A percentile compares a stretch with the other conserved stretches of the same genome.
These are phyloP conservation scores for Pythium pectinolyticum DNA, from an alignment of 352 stramenopile genomes.

Conservation along the genomic window DNA sequence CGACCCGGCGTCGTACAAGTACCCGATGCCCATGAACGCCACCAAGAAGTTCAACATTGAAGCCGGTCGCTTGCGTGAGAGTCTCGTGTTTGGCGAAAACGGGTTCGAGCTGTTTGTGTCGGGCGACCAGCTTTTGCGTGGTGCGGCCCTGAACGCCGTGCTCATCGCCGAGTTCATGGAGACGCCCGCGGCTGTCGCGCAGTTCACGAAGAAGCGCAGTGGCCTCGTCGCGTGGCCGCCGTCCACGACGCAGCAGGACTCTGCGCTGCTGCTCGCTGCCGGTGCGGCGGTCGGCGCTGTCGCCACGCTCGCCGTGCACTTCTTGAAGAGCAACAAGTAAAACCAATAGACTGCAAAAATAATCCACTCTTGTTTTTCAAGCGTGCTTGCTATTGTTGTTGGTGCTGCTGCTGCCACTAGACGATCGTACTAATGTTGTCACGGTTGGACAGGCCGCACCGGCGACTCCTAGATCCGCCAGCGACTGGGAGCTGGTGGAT, in stretches of 20 bases:
- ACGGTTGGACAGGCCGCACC: slow-evolving; percentile 34
- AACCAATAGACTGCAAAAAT: slow-evolving; percentile 8
- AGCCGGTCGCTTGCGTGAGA: slow-evolving; percentile 93
- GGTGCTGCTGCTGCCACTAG: slow-evolving; percentile 25
- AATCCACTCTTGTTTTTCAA: slow-evolving; percentile 11
- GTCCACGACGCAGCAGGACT: slow-evolving; percentile 10
- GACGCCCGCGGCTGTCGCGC: slow-evolving; percentile 51
- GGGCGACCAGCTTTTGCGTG: slow-evolving; percentile 96
- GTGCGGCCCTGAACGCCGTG: slow-evolving; percentile 97
- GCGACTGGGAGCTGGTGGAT: slow-evolving; percentile 16
- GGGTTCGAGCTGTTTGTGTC: slow-evolving; percentile 98
- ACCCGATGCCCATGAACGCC: slow-evolving; percentile 97
- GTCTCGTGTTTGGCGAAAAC: slow-evolving; percentile 94
- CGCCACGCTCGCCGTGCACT: slow-evolving; percentile 34
- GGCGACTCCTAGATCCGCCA: slow-evolving; percentile 39
- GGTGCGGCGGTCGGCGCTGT: slow-evolving; percentile 41
- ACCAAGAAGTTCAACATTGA: slow-evolving; percentile 98
- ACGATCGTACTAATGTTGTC: slow-evolving; percentile 34
- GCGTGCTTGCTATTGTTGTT: slow-evolving; percentile 29
- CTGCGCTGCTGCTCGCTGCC: slow-evolving; percentile 30
- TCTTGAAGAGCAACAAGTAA: slow-evolving; percentile 54
- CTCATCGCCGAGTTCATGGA: slow-evolving; percentile 94
- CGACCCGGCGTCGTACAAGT: slow-evolving; percentile 74
- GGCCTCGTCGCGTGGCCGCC: not conserved
- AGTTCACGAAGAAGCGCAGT: slow-evolving; percentile 67